These are phyloP conservation scores for Ogataea nonfermentans DNA, from an alignment of 805 yeast species.

Conservation along the genomic window DNA sequence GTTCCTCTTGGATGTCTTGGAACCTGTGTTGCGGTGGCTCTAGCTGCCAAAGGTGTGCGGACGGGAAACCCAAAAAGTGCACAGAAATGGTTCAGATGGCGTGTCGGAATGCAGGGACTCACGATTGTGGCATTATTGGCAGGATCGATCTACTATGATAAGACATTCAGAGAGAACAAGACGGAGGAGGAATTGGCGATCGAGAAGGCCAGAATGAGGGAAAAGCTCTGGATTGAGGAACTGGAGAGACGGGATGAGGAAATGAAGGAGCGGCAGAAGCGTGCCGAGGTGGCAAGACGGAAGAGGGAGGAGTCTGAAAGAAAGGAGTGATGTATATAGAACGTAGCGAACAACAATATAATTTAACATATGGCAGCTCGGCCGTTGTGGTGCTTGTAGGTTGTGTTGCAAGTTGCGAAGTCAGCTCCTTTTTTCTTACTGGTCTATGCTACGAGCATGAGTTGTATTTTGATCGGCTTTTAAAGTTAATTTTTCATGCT, in stretches of 20 bases:
- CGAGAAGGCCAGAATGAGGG: constrained; percentile 83
- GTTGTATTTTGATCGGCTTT: no score
- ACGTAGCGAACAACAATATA: no score
- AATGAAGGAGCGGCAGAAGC: constrained; percentile 60
- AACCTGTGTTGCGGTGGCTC: constrained; percentile 75
- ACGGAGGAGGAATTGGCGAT: constrained; percentile 63
- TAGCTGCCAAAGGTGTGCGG: constrained; percentile 76
- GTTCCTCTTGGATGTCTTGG: constrained; percentile 81
- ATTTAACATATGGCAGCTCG: no score
- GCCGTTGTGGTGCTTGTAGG: no score
- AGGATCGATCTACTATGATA: constrained; percentile 72
- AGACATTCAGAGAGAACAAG: constrained; percentile 42
- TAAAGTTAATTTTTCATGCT: constrained; percentile 1
- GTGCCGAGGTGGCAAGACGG: constrained; percentile 63
- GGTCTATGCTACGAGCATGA: background rate
- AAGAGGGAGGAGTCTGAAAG: constrained; percentile 10
- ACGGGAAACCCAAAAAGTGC: constrained; percentile 73
- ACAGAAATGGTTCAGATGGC: constrained; percentile 84
- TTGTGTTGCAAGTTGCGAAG: no score
- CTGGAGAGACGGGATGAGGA: constrained; percentile 82
- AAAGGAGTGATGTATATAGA: constrained; percentile 1
- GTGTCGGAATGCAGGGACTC: constrained; percentile 83
- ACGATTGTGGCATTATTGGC: constrained; percentile 79
- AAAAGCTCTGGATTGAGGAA: constrained; percentile 83
- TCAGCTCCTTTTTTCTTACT: no score